phyloP scores from a whole-genome alignment of 2,329 filamentous ascomycete species.

The Arachnopeziza araneosa region DNA sequence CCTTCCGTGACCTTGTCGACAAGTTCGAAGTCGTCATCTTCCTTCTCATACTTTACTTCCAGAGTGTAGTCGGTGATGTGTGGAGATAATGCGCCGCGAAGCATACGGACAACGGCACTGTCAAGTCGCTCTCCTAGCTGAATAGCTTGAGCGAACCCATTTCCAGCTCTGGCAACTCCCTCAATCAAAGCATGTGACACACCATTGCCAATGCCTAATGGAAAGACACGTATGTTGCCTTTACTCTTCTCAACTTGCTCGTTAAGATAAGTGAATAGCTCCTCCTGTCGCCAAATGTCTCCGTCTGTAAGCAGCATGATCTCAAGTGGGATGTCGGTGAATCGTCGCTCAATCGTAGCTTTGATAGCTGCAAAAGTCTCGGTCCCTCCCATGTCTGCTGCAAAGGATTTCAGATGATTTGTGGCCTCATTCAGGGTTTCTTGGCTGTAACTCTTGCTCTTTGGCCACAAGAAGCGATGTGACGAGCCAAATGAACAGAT shows the following conservation, averaged over 20 bases:
- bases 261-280: slow-evolving; percentile 42
- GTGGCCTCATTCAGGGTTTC: slow-evolving; percentile 40
- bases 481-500: slow-evolving; percentile 59
- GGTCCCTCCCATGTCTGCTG: slow-evolving; percentile 47
- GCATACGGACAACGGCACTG: slow-evolving; percentile 65
- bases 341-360: slow-evolving; percentile 38
- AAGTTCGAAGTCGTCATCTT: slow-evolving; percentile 54
- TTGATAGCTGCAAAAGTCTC: slow-evolving; percentile 44
- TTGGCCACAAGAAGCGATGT: slow-evolving; percentile 42
- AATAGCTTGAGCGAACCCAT: slow-evolving; percentile 58
- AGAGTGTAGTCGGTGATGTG: slow-evolving; percentile 60
- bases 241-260: slow-evolving; percentile 35
- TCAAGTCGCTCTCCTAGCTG: slow-evolving; percentile 59
- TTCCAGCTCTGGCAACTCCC: slow-evolving; percentile 47
- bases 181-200: slow-evolving; percentile 50
- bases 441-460: slow-evolving; percentile 42
- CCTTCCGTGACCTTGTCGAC: slow-evolving; percentile 52
- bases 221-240: slow-evolving; percentile 46
- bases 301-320: slow-evolving; percentile 53
- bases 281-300: slow-evolving; percentile 43
- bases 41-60: slow-evolving; percentile 52
- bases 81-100: slow-evolving; percentile 63
- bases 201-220: slow-evolving; percentile 46
- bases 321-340: slow-evolving; percentile 44
- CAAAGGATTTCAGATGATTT: slow-evolving; percentile 37